A percentile compares a stretch with the other conserved stretches of the same genome.
Conservation (phyloP, 352 stramenopile species). For the Pythium grandisporangium region DNA sequence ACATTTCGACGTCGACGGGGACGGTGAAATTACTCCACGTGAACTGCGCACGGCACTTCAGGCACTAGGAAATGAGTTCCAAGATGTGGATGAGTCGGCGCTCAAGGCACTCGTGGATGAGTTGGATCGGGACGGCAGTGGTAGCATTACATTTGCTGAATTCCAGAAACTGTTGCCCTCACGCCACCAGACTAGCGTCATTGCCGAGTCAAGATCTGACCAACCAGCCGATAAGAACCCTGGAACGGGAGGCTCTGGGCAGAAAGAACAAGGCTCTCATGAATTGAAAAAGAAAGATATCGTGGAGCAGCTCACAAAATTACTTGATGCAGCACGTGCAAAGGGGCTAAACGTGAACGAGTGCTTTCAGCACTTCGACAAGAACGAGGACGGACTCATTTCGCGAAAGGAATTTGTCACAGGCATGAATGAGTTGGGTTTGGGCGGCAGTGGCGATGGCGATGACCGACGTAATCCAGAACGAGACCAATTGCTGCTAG, state of each 20-base stretch:
- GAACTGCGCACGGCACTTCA: slow-evolving; percentile 47
- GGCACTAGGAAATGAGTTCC: slow-evolving; percentile 33
- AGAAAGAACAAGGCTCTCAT: too few relatives aligned
- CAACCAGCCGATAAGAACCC: too few relatives aligned
- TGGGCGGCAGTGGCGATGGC: slow-evolving; percentile 13
- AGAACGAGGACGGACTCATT: slow-evolving; percentile 58
- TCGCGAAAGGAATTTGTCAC: slow-evolving; percentile 46
- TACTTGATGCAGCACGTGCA: slow-evolving; percentile 32
- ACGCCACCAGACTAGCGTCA: slow-evolving; percentile 1
- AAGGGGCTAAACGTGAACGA: slow-evolving; percentile 40
- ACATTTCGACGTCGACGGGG: slow-evolving; percentile 42
- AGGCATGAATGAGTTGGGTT: slow-evolving; percentile 41
- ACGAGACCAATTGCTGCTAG: slow-evolving; percentile 14
- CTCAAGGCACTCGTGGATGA: slow-evolving; percentile 34
- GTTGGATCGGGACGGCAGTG: slow-evolving; percentile 39
- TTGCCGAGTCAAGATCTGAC: too few relatives aligned
- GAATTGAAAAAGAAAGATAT: too few relatives aligned
- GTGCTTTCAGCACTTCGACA: slow-evolving; percentile 84
- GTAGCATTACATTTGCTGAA: slow-evolving; percentile 46
- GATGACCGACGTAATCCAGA: too few relatives aligned
- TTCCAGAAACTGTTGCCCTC: slow-evolving; percentile 34
- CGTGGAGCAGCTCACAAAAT: slow-evolving; percentile 20
- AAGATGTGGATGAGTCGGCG: slow-evolving; percentile 24
- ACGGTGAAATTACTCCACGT: slow-evolving; percentile 31
- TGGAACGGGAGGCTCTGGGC: too few relatives aligned